Evolutionary conservation across 495 filamentous ascomycete species (phyloP).

Genomic region (Annulohypoxylon nitens): DNA sequence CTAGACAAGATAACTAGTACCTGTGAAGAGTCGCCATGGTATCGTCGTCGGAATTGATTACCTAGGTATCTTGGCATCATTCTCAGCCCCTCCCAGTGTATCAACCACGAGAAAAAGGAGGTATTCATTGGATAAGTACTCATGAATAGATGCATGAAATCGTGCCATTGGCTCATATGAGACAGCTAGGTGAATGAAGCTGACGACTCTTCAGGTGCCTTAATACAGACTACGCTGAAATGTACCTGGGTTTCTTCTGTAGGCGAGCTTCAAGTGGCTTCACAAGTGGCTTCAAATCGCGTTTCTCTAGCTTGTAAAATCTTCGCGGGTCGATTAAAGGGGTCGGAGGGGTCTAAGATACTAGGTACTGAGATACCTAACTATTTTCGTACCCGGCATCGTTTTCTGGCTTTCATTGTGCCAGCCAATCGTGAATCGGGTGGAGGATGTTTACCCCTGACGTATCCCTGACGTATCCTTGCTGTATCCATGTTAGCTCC

Average conservation of each 20-base stretch:
- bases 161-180: conserved; percentile 11
- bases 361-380: neutral
- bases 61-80: neutral
- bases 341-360: conserved; percentile 25
- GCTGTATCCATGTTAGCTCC: conserved; percentile 13
- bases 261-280: conserved; percentile 1
- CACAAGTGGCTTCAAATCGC: neutral
- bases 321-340: conserved; percentile 5
- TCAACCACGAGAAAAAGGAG: conserved; percentile 16
- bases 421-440: conserved; percentile 31
- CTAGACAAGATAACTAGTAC: conserved; percentile 6
- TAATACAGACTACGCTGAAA: neutral
- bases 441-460: conserved; percentile 34
- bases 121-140: neutral
- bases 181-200: neutral
- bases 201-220: conserved; percentile 3
- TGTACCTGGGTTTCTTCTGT: neutral
- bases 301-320: conserved; percentile 5
- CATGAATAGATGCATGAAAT: conserved; percentile 11
- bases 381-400: conserved; percentile 16
- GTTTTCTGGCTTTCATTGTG: conserved; percentile 18
- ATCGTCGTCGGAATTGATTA: too few species aligned
- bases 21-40: neutral
- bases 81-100: neutral
- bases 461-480: conserved; percentile 24